Evolutionary conservation across 306 rosid species (phyloP), one percentile per base, ranked within the genome.

Genomic region (Fragaria nilgerrensis): DNA sequence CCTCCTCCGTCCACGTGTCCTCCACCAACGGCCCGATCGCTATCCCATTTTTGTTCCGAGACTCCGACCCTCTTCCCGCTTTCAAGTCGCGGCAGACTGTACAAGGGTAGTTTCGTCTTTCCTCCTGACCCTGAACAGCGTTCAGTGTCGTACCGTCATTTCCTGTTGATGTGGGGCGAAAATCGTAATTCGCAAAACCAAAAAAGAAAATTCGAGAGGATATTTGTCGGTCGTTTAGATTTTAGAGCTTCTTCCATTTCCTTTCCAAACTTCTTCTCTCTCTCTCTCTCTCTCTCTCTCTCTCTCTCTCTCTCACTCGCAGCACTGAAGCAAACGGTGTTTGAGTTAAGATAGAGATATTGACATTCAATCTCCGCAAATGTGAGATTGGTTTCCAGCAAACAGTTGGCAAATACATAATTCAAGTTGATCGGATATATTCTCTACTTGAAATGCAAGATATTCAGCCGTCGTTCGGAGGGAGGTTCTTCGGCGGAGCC

Each of bases 381-480:
- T 64, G 82, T 69, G 82, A 77, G n/a, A 25, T 1, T 5, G 5
- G 44, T 34, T 63, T 32, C 15, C 41, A 27, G 67, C 16, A 22
- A n/a, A n/a, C 3, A 39, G 9, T 39, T 7, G 22, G 50, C 29
- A 47, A 0, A 66, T 29, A 66, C 48, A 34, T 19, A 8, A 32
- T 48, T 19, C 2, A 15, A 0, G 23, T 71, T 5, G 17, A 49
- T 56, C 62, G 14, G 37, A 34, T 64, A 39, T 43, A 43, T 64
- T 19, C 12, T 19, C 2, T 65, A 1, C 12, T 56, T 7, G 81
- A 85, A 87, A 95, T 95, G 98, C 98, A 95, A 84, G 97, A 92
- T 70, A 83, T 92, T 80, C 92, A 89, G 66, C 5, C 36, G 36
- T 83, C 98, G 45, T 83, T 90, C 52, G 88, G 89, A 1, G 77